Conservation (phyloP, 139 green algal species). For the Chlorella ohadii region DNA sequence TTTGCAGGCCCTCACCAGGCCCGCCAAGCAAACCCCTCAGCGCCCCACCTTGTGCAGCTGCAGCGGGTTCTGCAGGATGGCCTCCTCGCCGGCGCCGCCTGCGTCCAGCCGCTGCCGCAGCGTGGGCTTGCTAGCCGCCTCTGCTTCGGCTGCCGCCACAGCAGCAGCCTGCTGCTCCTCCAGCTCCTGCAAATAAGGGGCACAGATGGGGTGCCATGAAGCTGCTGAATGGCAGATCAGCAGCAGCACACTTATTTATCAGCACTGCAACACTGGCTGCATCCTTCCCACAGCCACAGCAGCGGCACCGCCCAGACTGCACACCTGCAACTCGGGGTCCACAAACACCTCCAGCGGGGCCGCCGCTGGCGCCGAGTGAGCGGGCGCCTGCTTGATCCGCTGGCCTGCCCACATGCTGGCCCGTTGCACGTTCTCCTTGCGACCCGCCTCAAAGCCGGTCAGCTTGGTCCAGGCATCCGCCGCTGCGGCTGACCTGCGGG, state of each 20-base stretch:
- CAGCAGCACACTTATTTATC: no score
- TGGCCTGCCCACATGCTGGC: constrained; percentile 51
- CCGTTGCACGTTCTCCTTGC: constrained; percentile 65
- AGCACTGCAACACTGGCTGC: no score
- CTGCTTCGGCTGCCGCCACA: background rate
- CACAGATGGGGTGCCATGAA: no score
- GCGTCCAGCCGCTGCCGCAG: constrained; percentile 51
- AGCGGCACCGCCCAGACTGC: no score
- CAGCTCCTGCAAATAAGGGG: background rate
- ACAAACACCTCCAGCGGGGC: constrained; percentile 47
- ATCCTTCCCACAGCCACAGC: no score
- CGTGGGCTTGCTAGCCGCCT: constrained; percentile 27
- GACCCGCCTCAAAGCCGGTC: constrained; percentile 36
- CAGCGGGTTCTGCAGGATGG: constrained; percentile 53
- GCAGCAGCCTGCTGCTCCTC: background rate
- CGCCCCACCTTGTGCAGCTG: constrained; percentile 46
- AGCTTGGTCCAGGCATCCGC: constrained; percentile 31
- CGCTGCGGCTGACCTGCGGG: constrained; percentile 17
- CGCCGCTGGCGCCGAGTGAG: constrained; percentile 19
- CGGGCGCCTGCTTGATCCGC: constrained; percentile 48
- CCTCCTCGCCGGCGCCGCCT: constrained; percentile 35
- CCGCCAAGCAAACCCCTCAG: no score
- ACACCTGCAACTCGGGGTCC: constrained; percentile 54
- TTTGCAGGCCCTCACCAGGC: no score
- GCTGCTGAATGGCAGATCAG: no score